Conservation (phyloP, 2,329 filamentous ascomycete genomes). For the Alternaria incomplexa region DNA sequence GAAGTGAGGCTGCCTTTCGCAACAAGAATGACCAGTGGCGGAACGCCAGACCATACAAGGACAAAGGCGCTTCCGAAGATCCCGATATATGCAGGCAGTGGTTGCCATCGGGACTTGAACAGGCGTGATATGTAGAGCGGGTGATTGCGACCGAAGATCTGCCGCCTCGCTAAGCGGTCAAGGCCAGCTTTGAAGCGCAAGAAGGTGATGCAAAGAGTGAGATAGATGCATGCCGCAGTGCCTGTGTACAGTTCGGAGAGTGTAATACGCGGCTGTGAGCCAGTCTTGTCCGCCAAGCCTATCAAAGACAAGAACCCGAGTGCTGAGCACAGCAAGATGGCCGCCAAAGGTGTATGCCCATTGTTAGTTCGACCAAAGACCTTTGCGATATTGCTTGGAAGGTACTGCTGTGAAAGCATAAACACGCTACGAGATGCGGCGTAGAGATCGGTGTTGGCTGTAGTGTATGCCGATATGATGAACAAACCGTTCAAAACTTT, state of each 20-base stretch:
- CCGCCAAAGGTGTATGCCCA: slow-evolving; percentile 37
- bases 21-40: slow-evolving; percentile 31
- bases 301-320: slow-evolving; percentile 38
- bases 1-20: slow-evolving; percentile 17
- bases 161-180: slow-evolving; percentile 16
- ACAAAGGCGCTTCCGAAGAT: slow-evolving; percentile 31
- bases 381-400: slow-evolving; percentile 20
- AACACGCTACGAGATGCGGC: slow-evolving; percentile 39
- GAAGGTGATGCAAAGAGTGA: slow-evolving; percentile 37
- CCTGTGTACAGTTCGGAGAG: slow-evolving; percentile 36
- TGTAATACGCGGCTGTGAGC: slow-evolving; percentile 34
- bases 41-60: slow-evolving; percentile 34
- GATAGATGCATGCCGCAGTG: slow-evolving; percentile 34
- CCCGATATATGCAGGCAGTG: slow-evolving; percentile 38
- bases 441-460: slow-evolving; percentile 41
- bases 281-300: slow-evolving; percentile 24
- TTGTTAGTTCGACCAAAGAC: slow-evolving; percentile 38
- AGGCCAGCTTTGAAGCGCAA: slow-evolving; percentile 37
- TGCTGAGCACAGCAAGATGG: slow-evolving; percentile 36
- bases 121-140: slow-evolving; percentile 28
- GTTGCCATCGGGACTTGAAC: slow-evolving; percentile 43
- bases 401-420: slow-evolving; percentile 33
- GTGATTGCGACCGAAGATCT: slow-evolving; percentile 31
- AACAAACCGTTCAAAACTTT: slow-evolving; percentile 37
- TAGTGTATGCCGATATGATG: slow-evolving; percentile 40